Conservation (phyloP, 1,284 basidiomycete species). For the Papiliotrema nemorosa region DNA sequence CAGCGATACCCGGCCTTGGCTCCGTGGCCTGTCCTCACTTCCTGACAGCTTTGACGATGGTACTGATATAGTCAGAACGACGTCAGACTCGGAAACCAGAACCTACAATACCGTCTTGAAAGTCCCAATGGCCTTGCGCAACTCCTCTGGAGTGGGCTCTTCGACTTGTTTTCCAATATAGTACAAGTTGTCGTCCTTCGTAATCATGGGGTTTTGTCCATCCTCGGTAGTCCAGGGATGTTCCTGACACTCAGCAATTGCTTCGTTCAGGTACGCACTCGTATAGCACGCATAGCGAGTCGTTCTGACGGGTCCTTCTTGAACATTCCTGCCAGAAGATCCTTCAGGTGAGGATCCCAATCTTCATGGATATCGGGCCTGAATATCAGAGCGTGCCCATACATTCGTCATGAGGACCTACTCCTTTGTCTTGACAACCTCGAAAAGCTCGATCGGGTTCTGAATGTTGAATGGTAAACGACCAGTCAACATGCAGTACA, state of each 20-base stretch:
- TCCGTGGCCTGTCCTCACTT: too few species aligned
- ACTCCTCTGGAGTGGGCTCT: constrained; percentile 49
- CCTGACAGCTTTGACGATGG: constrained; percentile 47
- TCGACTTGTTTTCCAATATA: constrained; percentile 47
- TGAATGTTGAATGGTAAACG: constrained; percentile 53
- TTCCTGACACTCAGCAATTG: constrained; percentile 21
- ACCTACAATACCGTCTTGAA: constrained; percentile 45
- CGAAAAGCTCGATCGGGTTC: constrained; percentile 54
- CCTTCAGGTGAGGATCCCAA: constrained; percentile 40
- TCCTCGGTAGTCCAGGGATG: constrained; percentile 50
- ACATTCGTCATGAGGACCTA: constrained; percentile 13
- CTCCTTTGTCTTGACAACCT: constrained; percentile 51
- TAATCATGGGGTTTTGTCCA: constrained; percentile 45
- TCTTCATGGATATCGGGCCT: constrained; percentile 45
- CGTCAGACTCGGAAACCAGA: neutral
- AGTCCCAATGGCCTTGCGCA: constrained; percentile 44
- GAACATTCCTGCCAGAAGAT: constrained; percentile 47
- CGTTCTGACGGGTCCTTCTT: constrained; percentile 46
- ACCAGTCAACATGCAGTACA: constrained; percentile 57
- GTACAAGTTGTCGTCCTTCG: constrained; percentile 48
- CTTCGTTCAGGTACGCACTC: constrained; percentile 25
- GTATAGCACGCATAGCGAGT: constrained; percentile 43
- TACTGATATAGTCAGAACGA: constrained; percentile 21
- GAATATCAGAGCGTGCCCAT: too few species aligned
- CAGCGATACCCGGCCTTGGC: constrained; percentile 4